A percentile compares a stretch with the other conserved stretches of the same genome.
These are phyloP conservation scores for Tricholoma sp. DNA, from an alignment of 768 basidiomycete genomes.

Conservation along the genomic window DNA sequence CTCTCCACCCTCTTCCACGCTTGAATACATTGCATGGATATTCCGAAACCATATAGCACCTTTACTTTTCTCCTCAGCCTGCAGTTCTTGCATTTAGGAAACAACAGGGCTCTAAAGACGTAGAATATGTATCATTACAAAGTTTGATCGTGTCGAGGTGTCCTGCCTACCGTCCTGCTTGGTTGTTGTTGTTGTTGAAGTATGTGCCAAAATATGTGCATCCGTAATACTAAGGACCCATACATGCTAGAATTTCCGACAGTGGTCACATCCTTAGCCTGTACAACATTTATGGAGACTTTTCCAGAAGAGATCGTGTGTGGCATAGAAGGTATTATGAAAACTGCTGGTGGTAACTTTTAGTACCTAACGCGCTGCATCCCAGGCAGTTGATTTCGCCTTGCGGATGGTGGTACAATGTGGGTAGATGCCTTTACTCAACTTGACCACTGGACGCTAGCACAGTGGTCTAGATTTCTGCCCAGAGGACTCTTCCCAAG, in stretches of 20 bases:
- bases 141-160: constrained; percentile 18
- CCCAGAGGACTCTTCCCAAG: constrained; percentile 21
- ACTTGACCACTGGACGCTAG: background rate
- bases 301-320: constrained; percentile 36
- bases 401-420: constrained; percentile 46
- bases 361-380: background rate
- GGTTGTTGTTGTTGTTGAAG: constrained; percentile 31
- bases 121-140: background rate
- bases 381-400: constrained; percentile 29
- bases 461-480: constrained; percentile 44
- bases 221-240: too few species aligned
- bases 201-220: constrained; percentile 5
- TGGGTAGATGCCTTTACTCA: constrained; percentile 15
- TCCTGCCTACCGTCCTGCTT: constrained; percentile 22
- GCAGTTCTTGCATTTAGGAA: background rate
- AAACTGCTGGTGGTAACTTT: background rate
- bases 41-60: background rate
- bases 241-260: background rate
- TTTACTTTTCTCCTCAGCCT: constrained; percentile 1
- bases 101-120: background rate
- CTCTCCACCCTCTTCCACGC: too few species aligned
- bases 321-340: constrained; percentile 33
- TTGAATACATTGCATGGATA: background rate
- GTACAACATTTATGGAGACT: constrained; percentile 38
- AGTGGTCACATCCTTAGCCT: constrained; percentile 45